Evolutionary conservation across 78 protist species (phyloP), one percentile per base, ranked within the genome.

Genomic region (Speleostelium caveatum): DNA sequence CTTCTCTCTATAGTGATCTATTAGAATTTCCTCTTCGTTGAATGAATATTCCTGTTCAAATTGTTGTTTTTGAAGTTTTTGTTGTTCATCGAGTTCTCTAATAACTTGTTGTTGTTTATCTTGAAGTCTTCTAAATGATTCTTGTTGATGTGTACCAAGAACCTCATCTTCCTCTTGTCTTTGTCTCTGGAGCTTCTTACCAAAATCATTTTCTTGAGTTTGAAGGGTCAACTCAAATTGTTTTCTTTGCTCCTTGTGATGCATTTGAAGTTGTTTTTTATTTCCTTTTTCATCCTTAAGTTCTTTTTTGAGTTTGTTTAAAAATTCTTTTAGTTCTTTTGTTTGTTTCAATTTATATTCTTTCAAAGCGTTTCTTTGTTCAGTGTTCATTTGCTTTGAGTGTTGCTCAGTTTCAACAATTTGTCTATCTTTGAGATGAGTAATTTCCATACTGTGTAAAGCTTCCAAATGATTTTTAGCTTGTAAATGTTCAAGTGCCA

Each of bases 381-480:
- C 91, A 49, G 41, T 83, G 24, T 62, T 69, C 51, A 60, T 35
- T 51, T 83, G 91, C 63, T 83, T 83, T 53, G 56, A 30, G 7
- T 83, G 91, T 69, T 83, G 91, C 33, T 83, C 91, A 45, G 91
- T 83, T 42, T 83, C 91, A 30, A 61, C 69, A 16, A 69, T 72
- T 5, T 83, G 91, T 39, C 91, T 59, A 22, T 83, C 79, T 26
- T 69, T 69, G 59, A 83, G 42, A 1, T 83, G 91, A 30, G 49
- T 68, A 19, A 63, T 69, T 41, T 83, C 91, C 45, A 35, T 24
- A 19, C n/a, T 7, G 38, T 83, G 91, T 10, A 42, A 66, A 22
- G 28, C 68, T 39, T 83, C 91, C 59, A 83, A 14, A 19, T 83
- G 91, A 30, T 60, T 67, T 55, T 74, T 45, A 7, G 68, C 26